These are phyloP conservation scores for Xylaria sp. DNA, from an alignment of 2,329 filamentous ascomycete genomes.

Conservation along the genomic window DNA sequence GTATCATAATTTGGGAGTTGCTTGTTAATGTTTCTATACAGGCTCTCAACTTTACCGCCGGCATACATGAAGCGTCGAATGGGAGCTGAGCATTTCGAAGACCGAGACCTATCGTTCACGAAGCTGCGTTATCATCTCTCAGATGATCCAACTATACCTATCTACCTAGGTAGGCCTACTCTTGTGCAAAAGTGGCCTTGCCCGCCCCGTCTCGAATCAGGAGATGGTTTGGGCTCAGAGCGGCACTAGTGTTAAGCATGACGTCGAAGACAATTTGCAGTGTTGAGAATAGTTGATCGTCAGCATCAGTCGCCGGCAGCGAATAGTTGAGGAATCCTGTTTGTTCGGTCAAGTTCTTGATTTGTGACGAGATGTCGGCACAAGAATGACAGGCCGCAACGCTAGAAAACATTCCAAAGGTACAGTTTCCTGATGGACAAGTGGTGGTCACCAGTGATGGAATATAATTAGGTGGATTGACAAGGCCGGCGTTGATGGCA, in stretches of 20 bases:
- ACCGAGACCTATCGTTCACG: too few species aligned
- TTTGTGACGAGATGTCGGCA: not conserved
- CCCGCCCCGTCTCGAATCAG: constrained; percentile 1
- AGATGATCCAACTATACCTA: not conserved
- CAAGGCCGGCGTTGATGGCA: constrained; percentile 7
- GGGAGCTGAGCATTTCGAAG: too few species aligned
- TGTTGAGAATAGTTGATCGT: not conserved
- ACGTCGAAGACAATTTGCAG: not conserved
- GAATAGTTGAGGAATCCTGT: not conserved
- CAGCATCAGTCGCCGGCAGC: not conserved
- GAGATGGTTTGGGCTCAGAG: not conserved
- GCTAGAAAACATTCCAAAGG: not conserved
- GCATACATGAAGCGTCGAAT: too few species aligned
- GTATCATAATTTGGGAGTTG: too few species aligned
- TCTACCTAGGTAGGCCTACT: too few species aligned
- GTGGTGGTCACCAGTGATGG: not conserved
- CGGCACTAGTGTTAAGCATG: constrained; percentile 5
- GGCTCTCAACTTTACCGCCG: too few species aligned
- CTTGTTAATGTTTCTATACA: too few species aligned
- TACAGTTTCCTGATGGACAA: constrained; percentile 17
- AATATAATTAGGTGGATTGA: constrained; percentile 9
- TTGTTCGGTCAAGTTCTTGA: not conserved
- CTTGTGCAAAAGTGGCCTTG: not conserved
- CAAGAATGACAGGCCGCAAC: not conserved
- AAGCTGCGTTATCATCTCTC: not conserved